Evolutionary conservation across 768 basidiomycete genomes (phyloP), one percentile per base, ranked within the genome.

Genomic region (Boletales sp.): DNA sequence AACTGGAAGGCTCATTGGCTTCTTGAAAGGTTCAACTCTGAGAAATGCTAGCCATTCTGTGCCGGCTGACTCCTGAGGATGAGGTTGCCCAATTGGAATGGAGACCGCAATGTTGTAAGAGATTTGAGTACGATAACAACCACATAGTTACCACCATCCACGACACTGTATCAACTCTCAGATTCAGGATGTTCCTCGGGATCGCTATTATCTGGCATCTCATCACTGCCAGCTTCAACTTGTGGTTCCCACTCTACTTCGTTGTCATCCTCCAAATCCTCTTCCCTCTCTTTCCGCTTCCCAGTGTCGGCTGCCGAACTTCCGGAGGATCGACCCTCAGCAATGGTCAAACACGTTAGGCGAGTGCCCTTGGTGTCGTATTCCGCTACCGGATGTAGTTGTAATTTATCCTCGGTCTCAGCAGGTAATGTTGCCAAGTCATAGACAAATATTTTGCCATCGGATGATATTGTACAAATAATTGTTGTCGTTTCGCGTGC

Each of bases 301-400:
- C 67, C 53, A 46, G 45, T 66, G 29, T 39, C 55, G 6, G 46
- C 55, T 2, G 47, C 54, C 4, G 41, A 56, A 18, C 52, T 59
- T 15, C 45, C 59, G n/a, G 38, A 2, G 18, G 55, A 40, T n/a
- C 67, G 72, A 8, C 78, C 80, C 44, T 83, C 82, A 8, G 81
- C 82, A 12, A 84, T 58, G 17, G 81, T 71, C 29, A 82, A 61
- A 52, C 93, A 94, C 8, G 90, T 95, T 63, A 97, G 64, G 24
- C 94, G 77, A 30, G 83, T 91, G 9, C 90, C 90, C 57, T 90
- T 91, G 5, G 90, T 86, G 67, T 95, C 87, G 63, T 93, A 94
- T 42, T 69, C 76, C 2, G 78, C 78, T 2, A 83, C 71, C 1
- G 92, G 83, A 17, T 69, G 62, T 18, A 90, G 71, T 38, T 76